These are phyloP conservation scores for Penicillium crustosum DNA, from an alignment of 2,329 filamentous ascomycete genomes.

Conservation along the genomic window DNA sequence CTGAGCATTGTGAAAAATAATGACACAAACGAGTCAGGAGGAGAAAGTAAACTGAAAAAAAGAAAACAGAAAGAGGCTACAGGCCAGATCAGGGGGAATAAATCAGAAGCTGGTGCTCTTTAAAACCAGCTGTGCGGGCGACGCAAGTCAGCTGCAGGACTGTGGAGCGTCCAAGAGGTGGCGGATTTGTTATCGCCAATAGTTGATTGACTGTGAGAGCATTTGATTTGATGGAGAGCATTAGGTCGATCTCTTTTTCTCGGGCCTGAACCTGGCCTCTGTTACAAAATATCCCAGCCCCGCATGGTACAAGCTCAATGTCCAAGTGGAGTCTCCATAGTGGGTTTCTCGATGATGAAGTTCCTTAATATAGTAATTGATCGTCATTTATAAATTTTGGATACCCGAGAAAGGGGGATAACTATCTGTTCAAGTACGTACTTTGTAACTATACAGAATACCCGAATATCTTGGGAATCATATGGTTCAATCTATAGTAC, in stretches of 20 bases:
- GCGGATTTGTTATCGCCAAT: slow-evolving; percentile 30
- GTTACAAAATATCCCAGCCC: slow-evolving; percentile 14
- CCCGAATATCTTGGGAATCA: neutral
- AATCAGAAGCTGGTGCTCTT: slow-evolving; percentile 18
- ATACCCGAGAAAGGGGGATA: slow-evolving; percentile 13
- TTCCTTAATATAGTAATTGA: slow-evolving; percentile 20
- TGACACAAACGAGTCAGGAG: slow-evolving; percentile 8
- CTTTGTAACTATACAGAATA: neutral
- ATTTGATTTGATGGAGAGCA: slow-evolving; percentile 19
- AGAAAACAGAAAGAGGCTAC: slow-evolving; percentile 3
- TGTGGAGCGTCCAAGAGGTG: slow-evolving; percentile 23
- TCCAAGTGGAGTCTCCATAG: slow-evolving; percentile 4
- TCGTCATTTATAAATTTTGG: slow-evolving; percentile 11
- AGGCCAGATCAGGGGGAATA: slow-evolving; percentile 16
- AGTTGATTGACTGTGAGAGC: slow-evolving; percentile 25
- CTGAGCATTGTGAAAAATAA: slow-evolving; percentile 38
- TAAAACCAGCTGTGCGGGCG: slow-evolving; percentile 24
- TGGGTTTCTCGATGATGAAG: slow-evolving; percentile 7
- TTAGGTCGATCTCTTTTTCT: slow-evolving; percentile 21
- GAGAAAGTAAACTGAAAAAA: neutral
- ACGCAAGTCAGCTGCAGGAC: slow-evolving; percentile 25
- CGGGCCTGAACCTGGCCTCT: slow-evolving; percentile 9
- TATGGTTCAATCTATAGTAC: neutral
- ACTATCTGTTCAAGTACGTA: neutral
- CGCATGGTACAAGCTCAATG: slow-evolving; percentile 23